These are phyloP conservation scores for Cyberlindnera maritima DNA, from an alignment of 805 yeast species.

Conservation along the genomic window DNA sequence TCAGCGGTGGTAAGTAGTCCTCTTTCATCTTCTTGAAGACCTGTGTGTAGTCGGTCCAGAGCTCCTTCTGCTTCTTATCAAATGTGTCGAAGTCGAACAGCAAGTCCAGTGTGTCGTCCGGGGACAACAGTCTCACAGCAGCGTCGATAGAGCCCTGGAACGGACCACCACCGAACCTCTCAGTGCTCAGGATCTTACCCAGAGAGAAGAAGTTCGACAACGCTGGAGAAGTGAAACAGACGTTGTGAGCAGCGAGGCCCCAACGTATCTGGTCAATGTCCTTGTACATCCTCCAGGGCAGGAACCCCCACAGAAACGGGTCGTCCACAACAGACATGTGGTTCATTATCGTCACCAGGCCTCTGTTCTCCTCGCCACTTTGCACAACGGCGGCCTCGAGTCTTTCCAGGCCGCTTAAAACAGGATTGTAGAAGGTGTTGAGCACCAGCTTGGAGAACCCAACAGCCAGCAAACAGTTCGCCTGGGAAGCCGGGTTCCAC, in stretches of 20 bases:
- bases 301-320: constrained; percentile 83
- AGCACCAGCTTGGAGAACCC: constrained; percentile 61
- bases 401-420: constrained; percentile 57
- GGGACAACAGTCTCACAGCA: constrained; percentile 72
- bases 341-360: constrained; percentile 84
- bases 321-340: constrained; percentile 92
- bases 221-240: constrained; percentile 65
- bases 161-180: constrained; percentile 89
- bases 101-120: constrained; percentile 59
- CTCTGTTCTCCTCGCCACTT: constrained; percentile 66
- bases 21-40: constrained; percentile 18
- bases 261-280: constrained; percentile 74
- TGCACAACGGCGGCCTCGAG: constrained; percentile 62
- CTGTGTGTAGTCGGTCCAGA: constrained; percentile 18
- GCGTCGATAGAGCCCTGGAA: constrained; percentile 91
- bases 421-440: constrained; percentile 60
- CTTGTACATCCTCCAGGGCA: constrained; percentile 67
- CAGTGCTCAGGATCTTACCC: constrained; percentile 86
- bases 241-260: constrained; percentile 92
- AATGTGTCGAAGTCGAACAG: constrained; percentile 32
- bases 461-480: constrained; percentile 66
- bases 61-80: constrained; percentile 1
- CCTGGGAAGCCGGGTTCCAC: constrained; percentile 70
- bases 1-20: constrained; percentile 50
- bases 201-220: constrained; percentile 67